Conservation (phyloP, 345 rosid genomes). For the Moricandia arvensis region DNA sequence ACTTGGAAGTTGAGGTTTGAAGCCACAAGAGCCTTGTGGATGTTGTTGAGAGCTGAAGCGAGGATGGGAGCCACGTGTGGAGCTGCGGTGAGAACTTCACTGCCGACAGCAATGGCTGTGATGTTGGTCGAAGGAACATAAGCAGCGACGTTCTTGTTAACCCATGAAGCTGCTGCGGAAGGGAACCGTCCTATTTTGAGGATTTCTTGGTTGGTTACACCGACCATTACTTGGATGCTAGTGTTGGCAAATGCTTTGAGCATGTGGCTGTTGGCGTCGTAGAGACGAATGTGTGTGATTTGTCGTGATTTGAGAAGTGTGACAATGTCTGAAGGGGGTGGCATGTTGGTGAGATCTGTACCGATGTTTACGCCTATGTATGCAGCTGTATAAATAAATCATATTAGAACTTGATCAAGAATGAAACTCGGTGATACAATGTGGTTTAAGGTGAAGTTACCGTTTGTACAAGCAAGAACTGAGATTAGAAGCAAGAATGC, state of each 20-base stretch:
- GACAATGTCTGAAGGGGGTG: conserved; percentile 68
- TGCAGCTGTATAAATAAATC: conserved; percentile 51
- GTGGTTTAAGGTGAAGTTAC: conserved; percentile 39
- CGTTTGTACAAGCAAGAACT: conserved; percentile 44
- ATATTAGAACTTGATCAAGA: neutral
- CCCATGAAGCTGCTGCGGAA: conserved; percentile 83
- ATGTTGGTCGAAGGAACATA: conserved; percentile 88
- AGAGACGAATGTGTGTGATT: conserved; percentile 86
- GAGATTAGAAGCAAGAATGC: conserved; percentile 45
- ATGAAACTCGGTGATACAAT: neutral
- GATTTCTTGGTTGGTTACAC: conserved; percentile 77
- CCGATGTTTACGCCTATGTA: conserved; percentile 86
- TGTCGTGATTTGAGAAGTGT: conserved; percentile 53
- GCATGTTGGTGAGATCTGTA: conserved; percentile 69
- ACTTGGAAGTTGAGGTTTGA: conserved; percentile 70
- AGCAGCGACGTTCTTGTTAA: conserved; percentile 72
- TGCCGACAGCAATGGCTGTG: conserved; percentile 92
- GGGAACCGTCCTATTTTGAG: conserved; percentile 77
- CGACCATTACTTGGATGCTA: conserved; percentile 76
- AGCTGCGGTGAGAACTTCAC: conserved; percentile 72
- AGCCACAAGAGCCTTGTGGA: conserved; percentile 88
- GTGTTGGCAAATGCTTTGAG: conserved; percentile 83
- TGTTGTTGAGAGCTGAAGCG: conserved; percentile 76
- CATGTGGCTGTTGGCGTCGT: conserved; percentile 79
- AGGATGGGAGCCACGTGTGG: conserved; percentile 78